phyloP scores from a whole-genome alignment of 306 rosid genomes.

The Trifolium dubium region DNA sequence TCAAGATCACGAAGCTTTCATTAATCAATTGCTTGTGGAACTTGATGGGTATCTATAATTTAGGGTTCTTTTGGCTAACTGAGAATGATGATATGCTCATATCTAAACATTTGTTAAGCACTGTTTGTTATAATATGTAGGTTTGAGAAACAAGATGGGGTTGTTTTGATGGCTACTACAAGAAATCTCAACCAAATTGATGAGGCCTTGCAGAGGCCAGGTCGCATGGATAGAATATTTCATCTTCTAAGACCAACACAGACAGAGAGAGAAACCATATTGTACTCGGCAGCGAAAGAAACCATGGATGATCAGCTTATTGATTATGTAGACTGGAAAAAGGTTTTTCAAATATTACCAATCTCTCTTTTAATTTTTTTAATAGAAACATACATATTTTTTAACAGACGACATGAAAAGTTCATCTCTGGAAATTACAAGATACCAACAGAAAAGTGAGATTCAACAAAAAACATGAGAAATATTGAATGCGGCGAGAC shows the following conservation, averaged over 20 bases:
- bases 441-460: slow-evolving; percentile 20
- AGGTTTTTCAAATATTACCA: slow-evolving; percentile 56
- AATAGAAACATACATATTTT: neutral
- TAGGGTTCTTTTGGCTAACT: slow-evolving; percentile 38
- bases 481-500: slow-evolving; percentile 19
- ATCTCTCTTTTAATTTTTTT: neutral
- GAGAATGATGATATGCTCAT: slow-evolving; percentile 39
- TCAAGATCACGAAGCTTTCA: slow-evolving; percentile 97
- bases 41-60: slow-evolving; percentile 82
- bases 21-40: slow-evolving; percentile 98
- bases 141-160: slow-evolving; percentile 99
- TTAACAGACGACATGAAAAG: neutral
- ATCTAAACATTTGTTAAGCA: slow-evolving; percentile 23
- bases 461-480: slow-evolving; percentile 15
- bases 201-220: slow-evolving; percentile 95
- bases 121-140: slow-evolving; percentile 49
- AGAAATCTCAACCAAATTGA: slow-evolving; percentile 90
- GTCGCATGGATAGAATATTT: slow-evolving; percentile 98
- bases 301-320: slow-evolving; percentile 88
- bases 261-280: slow-evolving; percentile 85
- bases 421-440: slow-evolving; percentile 20
- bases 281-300: slow-evolving; percentile 78
- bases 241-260: slow-evolving; percentile 98
- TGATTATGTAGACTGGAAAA: slow-evolving; percentile 92
- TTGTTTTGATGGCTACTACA: slow-evolving; percentile 98